A percentile compares a stretch with the other conserved stretches of the same genome.
phyloP scores from a whole-genome alignment of 805 yeast genomes.

The Sugiyamaella lignohabitans region DNA sequence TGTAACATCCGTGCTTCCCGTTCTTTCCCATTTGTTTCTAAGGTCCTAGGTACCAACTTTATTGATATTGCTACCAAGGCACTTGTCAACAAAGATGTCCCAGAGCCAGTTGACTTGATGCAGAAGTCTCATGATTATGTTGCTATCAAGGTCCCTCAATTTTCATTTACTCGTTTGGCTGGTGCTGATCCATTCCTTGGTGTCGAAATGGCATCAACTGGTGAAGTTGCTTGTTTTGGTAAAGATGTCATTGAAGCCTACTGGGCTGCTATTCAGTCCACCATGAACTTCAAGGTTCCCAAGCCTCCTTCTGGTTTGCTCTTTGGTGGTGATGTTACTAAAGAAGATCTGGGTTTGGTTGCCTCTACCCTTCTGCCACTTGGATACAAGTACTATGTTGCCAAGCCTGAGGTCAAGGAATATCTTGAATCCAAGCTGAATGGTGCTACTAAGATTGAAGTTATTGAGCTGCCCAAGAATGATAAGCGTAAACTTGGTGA shows the following conservation, averaged over 20 bases:
- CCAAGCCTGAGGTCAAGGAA: constrained; percentile 62
- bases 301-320: constrained; percentile 82
- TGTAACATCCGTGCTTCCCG: constrained; percentile 98
- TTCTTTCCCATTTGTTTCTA: constrained; percentile 98
- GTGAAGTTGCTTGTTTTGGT: constrained; percentile 98
- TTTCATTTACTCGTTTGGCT: constrained; percentile 95
- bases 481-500: constrained; percentile 93
- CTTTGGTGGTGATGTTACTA: constrained; percentile 87
- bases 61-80: constrained; percentile 93
- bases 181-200: constrained; percentile 99
- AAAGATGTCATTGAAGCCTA: constrained; percentile 79
- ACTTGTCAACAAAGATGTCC: constrained; percentile 60
- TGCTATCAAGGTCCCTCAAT: constrained; percentile 97
- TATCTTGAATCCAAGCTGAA: constrained; percentile 52
- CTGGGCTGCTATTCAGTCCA: constrained; percentile 95
- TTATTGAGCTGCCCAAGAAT: constrained; percentile 84
- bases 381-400: constrained; percentile 77
- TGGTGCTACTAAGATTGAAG: constrained; percentile 41
- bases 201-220: constrained; percentile 99
- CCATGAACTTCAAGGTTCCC: constrained; percentile 95
- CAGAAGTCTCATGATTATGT: constrained; percentile 66
- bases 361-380: constrained; percentile 62
- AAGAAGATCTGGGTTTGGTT: constrained; percentile 64
- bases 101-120: constrained; percentile 82
- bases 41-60: constrained; percentile 90